A percentile compares a stretch with the other conserved stretches of the same genome.
Conservation (phyloP, 306 rosid genomes). For the Quercus dentata region DNA sequence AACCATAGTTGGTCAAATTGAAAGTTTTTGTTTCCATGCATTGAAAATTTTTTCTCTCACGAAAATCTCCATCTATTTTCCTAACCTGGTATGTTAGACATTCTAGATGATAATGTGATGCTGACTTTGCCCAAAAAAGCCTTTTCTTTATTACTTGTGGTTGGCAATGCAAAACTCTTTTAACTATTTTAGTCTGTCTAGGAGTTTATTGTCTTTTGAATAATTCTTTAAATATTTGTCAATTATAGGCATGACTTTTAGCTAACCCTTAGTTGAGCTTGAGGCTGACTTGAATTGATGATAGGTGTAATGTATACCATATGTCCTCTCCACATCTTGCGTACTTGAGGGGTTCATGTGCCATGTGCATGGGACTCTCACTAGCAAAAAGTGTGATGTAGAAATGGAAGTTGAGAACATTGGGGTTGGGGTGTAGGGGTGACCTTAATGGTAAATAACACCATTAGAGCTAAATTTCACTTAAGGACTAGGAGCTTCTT, state of each 20-base stretch:
- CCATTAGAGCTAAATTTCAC: not conserved
- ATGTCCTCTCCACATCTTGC: not conserved
- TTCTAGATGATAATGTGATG: not conserved
- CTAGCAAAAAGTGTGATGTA: not conserved
- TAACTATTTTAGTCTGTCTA: not conserved
- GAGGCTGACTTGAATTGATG: not conserved
- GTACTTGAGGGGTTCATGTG: constrained; percentile 1
- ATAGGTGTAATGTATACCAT: not conserved
- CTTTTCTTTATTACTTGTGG: not conserved
- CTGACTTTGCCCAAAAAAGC: not conserved
- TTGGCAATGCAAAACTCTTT: not conserved
- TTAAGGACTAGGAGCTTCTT: not conserved
- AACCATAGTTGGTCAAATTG: not conserved
- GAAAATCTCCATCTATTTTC: not conserved
- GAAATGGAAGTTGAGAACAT: not conserved
- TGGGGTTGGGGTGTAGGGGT: not conserved
- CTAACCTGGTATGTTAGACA: not conserved
- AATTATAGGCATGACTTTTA: not conserved
- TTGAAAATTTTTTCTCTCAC: not conserved
- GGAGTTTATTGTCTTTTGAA: not conserved
- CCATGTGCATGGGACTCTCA: not conserved
- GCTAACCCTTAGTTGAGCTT: not conserved
- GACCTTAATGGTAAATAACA: not conserved
- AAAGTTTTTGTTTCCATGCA: not conserved
- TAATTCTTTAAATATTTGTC: not conserved